These are phyloP conservation scores for Golubevia sp. DNA, from an alignment of 1,284 basidiomycete genomes.

Conservation along the genomic window DNA sequence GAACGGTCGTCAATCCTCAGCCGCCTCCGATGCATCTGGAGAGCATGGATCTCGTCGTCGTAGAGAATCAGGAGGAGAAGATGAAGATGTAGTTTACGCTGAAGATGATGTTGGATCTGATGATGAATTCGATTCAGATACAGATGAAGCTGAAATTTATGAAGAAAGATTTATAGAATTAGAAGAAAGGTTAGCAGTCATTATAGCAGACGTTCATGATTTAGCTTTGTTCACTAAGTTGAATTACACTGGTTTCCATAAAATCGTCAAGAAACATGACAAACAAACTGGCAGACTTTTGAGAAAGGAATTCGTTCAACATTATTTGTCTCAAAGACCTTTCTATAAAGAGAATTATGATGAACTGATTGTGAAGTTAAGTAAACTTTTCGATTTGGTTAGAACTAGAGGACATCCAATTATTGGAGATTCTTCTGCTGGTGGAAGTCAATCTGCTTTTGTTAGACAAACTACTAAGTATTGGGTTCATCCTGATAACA, in stretches of 20 bases:
- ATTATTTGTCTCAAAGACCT: constrained; percentile 90
- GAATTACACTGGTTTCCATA: constrained; percentile 89
- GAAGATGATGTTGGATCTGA: constrained; percentile 66
- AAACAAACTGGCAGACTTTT: constrained; percentile 69
- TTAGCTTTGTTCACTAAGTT: constrained; percentile 80
- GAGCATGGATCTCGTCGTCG: constrained; percentile 55
- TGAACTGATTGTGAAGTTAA: constrained; percentile 92
- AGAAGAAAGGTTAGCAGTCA: constrained; percentile 91
- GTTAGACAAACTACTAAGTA: constrained; percentile 98
- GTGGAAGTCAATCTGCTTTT: constrained; percentile 93
- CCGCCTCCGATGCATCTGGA: background rate
- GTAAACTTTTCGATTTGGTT: constrained; percentile 92
- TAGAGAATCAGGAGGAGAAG: constrained; percentile 68
- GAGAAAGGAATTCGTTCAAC: constrained; percentile 73
- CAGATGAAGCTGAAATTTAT: constrained; percentile 74
- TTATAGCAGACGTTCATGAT: constrained; percentile 98
- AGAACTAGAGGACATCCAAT: constrained; percentile 93
- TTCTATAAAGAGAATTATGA: constrained; percentile 84
- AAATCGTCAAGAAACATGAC: constrained; percentile 96
- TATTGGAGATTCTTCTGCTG: constrained; percentile 88
- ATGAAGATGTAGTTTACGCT: constrained; percentile 66
- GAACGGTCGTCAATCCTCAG: background rate
- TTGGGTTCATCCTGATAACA: constrained; percentile 80
- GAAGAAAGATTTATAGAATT: constrained; percentile 87
- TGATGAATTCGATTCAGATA: constrained; percentile 68